A percentile compares a stretch with the other conserved stretches of the same genome.
These are phyloP conservation scores for Torrubiella hemipterigena DNA, from an alignment of 2,329 filamentous ascomycete genomes.

Conservation along the genomic window DNA sequence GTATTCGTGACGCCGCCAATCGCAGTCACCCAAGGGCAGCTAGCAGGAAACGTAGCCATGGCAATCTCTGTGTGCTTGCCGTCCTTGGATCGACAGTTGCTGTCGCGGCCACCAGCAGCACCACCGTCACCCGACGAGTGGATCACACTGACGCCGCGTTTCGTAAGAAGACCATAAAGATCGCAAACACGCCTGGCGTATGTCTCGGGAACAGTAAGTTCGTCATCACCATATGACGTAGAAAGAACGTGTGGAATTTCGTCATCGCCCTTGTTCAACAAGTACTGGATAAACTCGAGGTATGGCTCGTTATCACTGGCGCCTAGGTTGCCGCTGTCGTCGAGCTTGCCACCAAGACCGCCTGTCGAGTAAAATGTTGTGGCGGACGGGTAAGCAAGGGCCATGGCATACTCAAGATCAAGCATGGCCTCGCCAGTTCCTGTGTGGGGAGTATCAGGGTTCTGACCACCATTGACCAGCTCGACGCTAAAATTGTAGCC, in stretches of 20 bases:
- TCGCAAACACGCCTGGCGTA: slow-evolving; percentile 19
- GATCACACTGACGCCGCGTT: slow-evolving; percentile 16
- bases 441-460: slow-evolving; percentile 18
- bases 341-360: slow-evolving; percentile 20
- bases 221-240: slow-evolving; percentile 22
- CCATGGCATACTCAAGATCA: slow-evolving; percentile 26
- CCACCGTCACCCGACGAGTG: slow-evolving; percentile 18
- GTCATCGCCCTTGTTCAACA: slow-evolving; percentile 22
- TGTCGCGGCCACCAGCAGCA: slow-evolving; percentile 3
- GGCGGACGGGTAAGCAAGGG: slow-evolving; percentile 20
- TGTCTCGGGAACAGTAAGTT: slow-evolving; percentile 16
- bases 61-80: slow-evolving; percentile 42
- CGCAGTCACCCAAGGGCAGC: slow-evolving; percentile 21
- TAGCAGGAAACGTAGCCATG: slow-evolving; percentile 40
- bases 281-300: slow-evolving; percentile 29
- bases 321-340: slow-evolving; percentile 8
- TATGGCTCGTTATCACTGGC: slow-evolving; percentile 31
- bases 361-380: slow-evolving; percentile 24
- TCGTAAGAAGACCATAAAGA: slow-evolving; percentile 18
- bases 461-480: slow-evolving; percentile 20
- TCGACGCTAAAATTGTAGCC: slow-evolving; percentile 14
- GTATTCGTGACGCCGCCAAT: slow-evolving; percentile 25
- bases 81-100: slow-evolving; percentile 37
- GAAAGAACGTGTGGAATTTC: slow-evolving; percentile 20
- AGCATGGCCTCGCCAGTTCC: slow-evolving; percentile 25